phyloP scores from a whole-genome alignment of 1,284 basidiomycete species.

The Puccinia novopanici region DNA sequence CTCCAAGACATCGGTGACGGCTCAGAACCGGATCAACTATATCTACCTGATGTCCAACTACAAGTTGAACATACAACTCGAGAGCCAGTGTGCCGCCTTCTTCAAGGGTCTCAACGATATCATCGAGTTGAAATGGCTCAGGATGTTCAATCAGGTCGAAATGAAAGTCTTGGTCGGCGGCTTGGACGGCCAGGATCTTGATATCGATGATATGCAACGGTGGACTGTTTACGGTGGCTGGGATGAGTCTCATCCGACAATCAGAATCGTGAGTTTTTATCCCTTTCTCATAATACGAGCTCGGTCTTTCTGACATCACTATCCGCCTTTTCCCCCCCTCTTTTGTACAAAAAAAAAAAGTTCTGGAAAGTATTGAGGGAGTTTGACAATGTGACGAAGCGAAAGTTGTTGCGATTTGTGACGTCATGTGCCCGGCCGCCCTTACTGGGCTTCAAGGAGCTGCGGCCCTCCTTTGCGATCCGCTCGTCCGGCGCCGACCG shows the following conservation, averaged over 20 bases:
- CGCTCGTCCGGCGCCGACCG: slow-evolving; percentile 74
- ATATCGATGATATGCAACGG: slow-evolving; percentile 73
- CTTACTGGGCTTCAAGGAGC: slow-evolving; percentile 79
- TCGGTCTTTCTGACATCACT: not conserved
- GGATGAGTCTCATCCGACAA: slow-evolving; percentile 70
- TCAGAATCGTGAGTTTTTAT: slow-evolving; percentile 70
- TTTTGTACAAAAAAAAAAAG: slow-evolving; percentile 18
- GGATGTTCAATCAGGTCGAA: slow-evolving; percentile 92
- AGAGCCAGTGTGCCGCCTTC: slow-evolving; percentile 70
- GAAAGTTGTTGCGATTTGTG: slow-evolving; percentile 78
- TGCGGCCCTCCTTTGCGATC: slow-evolving; percentile 81
- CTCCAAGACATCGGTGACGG: slow-evolving; percentile 80
- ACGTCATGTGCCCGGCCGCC: slow-evolving; percentile 88
- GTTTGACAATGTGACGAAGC: slow-evolving; percentile 71
- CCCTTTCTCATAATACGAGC: slow-evolving; percentile 51
- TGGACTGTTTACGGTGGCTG: slow-evolving; percentile 77
- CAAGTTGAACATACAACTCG: slow-evolving; percentile 84
- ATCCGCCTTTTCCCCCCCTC: not conserved
- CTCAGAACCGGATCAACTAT: slow-evolving; percentile 81
- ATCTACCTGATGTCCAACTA: slow-evolving; percentile 89
- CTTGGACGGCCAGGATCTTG: slow-evolving; percentile 64
- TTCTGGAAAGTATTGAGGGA: slow-evolving; percentile 60
- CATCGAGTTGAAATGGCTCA: slow-evolving; percentile 83
- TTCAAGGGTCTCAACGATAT: slow-evolving; percentile 84
- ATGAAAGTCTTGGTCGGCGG: slow-evolving; percentile 61